phyloP scores from a whole-genome alignment of 2,329 filamentous ascomycete species.

The Ophiostoma angusticollis region DNA sequence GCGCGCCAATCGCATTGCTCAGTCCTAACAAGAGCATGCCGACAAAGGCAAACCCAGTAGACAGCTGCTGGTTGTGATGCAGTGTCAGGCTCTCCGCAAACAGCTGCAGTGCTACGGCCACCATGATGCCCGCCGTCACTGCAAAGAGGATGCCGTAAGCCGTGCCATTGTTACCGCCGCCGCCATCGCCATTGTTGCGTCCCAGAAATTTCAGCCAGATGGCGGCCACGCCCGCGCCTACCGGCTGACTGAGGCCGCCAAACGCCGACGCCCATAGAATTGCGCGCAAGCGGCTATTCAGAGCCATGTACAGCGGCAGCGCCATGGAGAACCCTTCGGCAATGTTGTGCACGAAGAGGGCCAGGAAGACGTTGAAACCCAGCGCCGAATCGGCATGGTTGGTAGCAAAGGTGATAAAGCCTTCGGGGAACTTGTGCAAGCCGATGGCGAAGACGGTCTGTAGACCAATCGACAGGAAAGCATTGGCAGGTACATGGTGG shows the following conservation, averaged over 20 bases:
- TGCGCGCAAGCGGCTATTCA: constrained; percentile 65
- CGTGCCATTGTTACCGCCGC: constrained; percentile 46
- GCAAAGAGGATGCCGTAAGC: constrained; percentile 76
- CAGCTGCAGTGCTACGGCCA: constrained; percentile 77
- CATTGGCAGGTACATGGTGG: constrained; percentile 89
- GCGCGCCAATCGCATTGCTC: constrained; percentile 67
- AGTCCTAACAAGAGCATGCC: constrained; percentile 81
- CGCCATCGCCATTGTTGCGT: constrained; percentile 33
- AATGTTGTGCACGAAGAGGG: constrained; percentile 95
- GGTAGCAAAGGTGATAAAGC: constrained; percentile 84
- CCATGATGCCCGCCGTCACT: constrained; percentile 86
- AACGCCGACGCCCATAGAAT: constrained; percentile 75
- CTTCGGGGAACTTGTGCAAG: constrained; percentile 85
- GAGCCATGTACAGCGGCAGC: constrained; percentile 80
- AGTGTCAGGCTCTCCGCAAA: constrained; percentile 76
- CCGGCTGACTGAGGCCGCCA: constrained; percentile 74
- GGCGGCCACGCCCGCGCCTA: constrained; percentile 73
- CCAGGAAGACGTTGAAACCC: constrained; percentile 86
- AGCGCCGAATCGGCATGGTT: constrained; percentile 88
- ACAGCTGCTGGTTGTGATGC: constrained; percentile 65
- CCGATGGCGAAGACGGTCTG: constrained; percentile 94
- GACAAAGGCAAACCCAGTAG: constrained; percentile 67
- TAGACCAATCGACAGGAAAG: constrained; percentile 86
- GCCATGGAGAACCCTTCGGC: constrained; percentile 94
- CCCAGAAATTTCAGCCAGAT: constrained; percentile 69